Evolutionary conservation across 768 basidiomycete species (phyloP).

Genomic region (Leucocoprinus birnbaumii): DNA sequence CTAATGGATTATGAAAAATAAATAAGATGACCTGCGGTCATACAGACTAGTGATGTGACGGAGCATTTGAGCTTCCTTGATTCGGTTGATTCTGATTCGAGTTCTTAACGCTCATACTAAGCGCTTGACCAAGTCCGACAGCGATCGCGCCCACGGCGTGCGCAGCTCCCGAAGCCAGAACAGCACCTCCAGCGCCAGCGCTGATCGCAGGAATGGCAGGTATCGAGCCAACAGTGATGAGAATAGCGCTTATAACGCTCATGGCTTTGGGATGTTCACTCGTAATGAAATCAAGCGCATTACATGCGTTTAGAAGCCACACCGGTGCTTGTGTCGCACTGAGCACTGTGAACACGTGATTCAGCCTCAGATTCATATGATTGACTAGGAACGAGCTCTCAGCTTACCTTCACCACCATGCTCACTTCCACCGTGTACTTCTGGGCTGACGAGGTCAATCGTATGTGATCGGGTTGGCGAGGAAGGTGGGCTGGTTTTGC

Average conservation of each 20-base stretch:
- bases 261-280: conserved; percentile 74
- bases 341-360: conserved; percentile 21
- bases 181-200: conserved; percentile 67
- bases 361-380: conserved; percentile 2
- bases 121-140: conserved; percentile 61
- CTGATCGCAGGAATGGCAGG: conserved; percentile 69
- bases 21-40: not conserved
- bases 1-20: conserved; percentile 3
- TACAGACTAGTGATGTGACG: not conserved
- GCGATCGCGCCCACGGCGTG: conserved; percentile 81
- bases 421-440: not conserved
- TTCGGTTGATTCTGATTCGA: conserved; percentile 18
- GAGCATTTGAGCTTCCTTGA: conserved; percentile 5
- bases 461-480: conserved; percentile 23
- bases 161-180: conserved; percentile 69
- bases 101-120: conserved; percentile 32
- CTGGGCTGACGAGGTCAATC: conserved; percentile 16
- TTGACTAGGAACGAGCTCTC: not conserved
- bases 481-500: conserved; percentile 17
- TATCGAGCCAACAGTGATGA: conserved; percentile 76
- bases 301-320: conserved; percentile 77
- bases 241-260: conserved; percentile 71
- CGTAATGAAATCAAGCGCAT: conserved; percentile 70
- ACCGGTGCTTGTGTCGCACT: conserved; percentile 60
- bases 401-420: conserved; percentile 24